phyloP scores from a whole-genome alignment of 768 basidiomycete genomes.

The Clavaria fumosa region DNA sequence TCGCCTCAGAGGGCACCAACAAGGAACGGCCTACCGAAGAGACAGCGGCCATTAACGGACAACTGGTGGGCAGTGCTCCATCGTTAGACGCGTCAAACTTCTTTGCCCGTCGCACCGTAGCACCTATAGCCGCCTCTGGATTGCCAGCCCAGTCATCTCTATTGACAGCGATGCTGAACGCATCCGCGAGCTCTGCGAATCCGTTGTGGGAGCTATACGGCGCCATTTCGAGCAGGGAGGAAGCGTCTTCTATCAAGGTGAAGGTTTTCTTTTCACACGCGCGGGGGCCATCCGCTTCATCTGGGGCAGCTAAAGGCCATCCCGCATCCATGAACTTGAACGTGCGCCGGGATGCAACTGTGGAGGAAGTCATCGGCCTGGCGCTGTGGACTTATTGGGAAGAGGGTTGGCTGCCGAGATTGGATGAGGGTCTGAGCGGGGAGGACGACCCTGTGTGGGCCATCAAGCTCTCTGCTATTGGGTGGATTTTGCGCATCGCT shows the following conservation, averaged over 20 bases:
- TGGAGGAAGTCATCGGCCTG: constrained; percentile 93
- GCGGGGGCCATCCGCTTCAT: constrained; percentile 37
- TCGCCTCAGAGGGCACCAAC: no score
- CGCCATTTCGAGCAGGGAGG: constrained; percentile 64
- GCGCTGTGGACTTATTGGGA: constrained; percentile 92
- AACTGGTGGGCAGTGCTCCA: no score
- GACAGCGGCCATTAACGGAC: no score
- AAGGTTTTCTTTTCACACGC: constrained; percentile 81
- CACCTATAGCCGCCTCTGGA: constrained; percentile 23
- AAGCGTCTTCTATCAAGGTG: constrained; percentile 45
- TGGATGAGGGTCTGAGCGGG: constrained; percentile 48
- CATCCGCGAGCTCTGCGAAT: constrained; percentile 54
- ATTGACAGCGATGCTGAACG: constrained; percentile 56
- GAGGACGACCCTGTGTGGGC: constrained; percentile 49
- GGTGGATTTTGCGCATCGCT: constrained; percentile 87
- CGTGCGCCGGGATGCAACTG: constrained; percentile 75
- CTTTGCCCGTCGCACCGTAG: constrained; percentile 40
- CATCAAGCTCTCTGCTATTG: constrained; percentile 52
- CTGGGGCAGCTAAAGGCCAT: no score
- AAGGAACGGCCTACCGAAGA: no score
- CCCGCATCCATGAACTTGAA: constrained; percentile 45
- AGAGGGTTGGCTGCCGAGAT: constrained; percentile 60
- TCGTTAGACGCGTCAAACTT: constrained; percentile 17
- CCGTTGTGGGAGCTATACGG: constrained; percentile 84
- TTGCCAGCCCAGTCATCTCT: constrained; percentile 48